A percentile compares a stretch with the other conserved stretches of the same genome.
Evolutionary conservation across 129 eudicot genomes (phyloP).

Genomic region (Flaveria robusta): DNA sequence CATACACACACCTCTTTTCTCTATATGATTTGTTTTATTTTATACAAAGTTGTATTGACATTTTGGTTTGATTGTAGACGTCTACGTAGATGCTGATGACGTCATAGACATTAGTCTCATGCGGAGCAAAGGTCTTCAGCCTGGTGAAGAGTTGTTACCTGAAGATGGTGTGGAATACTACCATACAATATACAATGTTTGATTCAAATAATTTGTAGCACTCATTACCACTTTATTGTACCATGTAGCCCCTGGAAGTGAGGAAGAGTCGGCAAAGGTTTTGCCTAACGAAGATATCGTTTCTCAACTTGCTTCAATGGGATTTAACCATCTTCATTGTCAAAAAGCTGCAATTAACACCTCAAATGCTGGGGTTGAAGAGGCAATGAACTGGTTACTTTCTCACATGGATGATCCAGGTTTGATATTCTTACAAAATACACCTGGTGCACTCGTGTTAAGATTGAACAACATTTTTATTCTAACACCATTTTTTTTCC

Average conservation of each 20-base stretch:
- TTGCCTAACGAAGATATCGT: conserved; percentile 78
- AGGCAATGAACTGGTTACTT: conserved; percentile 96
- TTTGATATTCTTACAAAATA: conserved; percentile 28
- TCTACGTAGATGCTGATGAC: conserved; percentile 91
- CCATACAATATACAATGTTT: background rate
- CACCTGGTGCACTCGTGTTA: background rate
- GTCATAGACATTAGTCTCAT: conserved; percentile 75
- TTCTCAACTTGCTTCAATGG: conserved; percentile 82
- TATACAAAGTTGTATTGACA: conserved; percentile 4
- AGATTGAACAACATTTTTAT: background rate
- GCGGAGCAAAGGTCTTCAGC: conserved; percentile 98
- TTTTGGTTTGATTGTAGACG: conserved; percentile 54
- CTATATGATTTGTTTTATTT: background rate
- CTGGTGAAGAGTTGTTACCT: conserved; percentile 92
- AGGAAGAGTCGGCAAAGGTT: conserved; percentile 40
- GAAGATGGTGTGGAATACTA: conserved; percentile 57
- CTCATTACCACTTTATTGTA: conserved; percentile 1
- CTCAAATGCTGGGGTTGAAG: conserved; percentile 86
- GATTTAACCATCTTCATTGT: conserved; percentile 70
- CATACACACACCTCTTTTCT: background rate
- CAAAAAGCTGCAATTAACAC: conserved; percentile 95
- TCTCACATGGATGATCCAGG: conserved; percentile 97
- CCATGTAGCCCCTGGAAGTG: conserved; percentile 47
- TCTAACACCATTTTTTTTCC: background rate
- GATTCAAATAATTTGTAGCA: background rate